These are phyloP conservation scores for Chytriomyces confervae DNA, from an alignment of 192 early-diverging fungal species.

Conservation along the genomic window DNA sequence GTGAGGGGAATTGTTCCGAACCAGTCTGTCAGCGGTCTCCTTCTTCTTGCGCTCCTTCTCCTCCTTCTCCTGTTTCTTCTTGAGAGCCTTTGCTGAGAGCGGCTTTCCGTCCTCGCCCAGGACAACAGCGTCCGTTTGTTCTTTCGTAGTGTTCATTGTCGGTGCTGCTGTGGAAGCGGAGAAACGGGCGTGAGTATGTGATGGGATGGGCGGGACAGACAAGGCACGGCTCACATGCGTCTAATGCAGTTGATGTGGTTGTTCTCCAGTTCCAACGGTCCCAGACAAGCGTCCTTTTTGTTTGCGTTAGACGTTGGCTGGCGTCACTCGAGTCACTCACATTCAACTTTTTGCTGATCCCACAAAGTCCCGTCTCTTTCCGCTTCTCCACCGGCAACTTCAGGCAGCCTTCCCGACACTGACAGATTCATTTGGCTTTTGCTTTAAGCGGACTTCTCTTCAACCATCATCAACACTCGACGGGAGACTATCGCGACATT, in stretches of 20 bases:
- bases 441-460: too few species aligned
- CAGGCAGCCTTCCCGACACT: too few species aligned
- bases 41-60: conserved; percentile 81
- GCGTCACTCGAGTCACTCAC: too few species aligned
- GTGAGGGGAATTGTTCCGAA: conserved; percentile 1
- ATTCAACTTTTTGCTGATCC: too few species aligned
- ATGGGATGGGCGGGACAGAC: neutral
- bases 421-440: too few species aligned
- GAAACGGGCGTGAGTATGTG: neutral
- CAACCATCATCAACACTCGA: too few species aligned
- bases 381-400: too few species aligned
- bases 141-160: neutral
- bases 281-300: neutral
- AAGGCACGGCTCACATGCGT: neutral
- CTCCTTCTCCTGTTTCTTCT: conserved; percentile 90
- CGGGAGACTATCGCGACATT: too few species aligned
- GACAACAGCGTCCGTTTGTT: conserved; percentile 24
- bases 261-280: conserved; percentile 11
- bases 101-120: conserved; percentile 85
- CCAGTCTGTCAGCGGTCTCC: conserved; percentile 56
- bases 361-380: too few species aligned
- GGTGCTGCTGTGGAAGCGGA: neutral
- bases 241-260: neutral
- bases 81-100: conserved; percentile 87
- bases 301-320: too few species aligned